Evolutionary conservation across 2,329 filamentous ascomycete species (phyloP), one percentile per base, ranked within the genome.

Genomic region (Arachnomyces sp.): DNA sequence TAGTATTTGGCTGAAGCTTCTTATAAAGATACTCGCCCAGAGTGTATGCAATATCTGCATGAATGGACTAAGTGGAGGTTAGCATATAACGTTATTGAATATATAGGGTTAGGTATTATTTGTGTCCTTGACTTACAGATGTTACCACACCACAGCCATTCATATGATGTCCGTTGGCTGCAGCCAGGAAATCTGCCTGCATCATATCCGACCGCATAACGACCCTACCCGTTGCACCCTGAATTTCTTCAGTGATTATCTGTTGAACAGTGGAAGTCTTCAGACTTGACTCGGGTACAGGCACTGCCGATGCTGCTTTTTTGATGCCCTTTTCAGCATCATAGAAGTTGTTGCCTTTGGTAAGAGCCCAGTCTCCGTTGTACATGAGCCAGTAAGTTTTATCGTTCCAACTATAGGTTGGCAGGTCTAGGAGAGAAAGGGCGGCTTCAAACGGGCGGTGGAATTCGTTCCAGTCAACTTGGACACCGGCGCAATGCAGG

Each of bases 351-450:
- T 42, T 44, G 14, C 42, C 42, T 25, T 44, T 44, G 15, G 38
- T 44, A 3, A 44, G 15, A 8, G 32, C 32, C 39, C 82, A 88
- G 59, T 87, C 80, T 45, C 84, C 81, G 46, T 72, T 69, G 58
- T 84, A 84, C 55, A 78, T 77, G 12, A 84, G 71, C 80, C 80
- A 84, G 61, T 86, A 85, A 49, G 76, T 78, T 68, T 86, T 85
- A 47, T 75, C 66, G 56, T 86, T 79, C 56, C 80, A 87, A 0
- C 71, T 71, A 55, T 86, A 87, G 0, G 73, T 71, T 2, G 82
- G 82, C 3, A 87, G 64, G n/a, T 74, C 66, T n/a, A 84, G 63
- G 12, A 86, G 65, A 31, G 74, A 67, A 31, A 80, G 72, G 1
- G 70, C 69, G 29, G 65, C 56, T 49, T 77, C 73, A 56, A 80